Conservation (phyloP, 169 alveolate species). For the Cryptosporidium ryanae region DNA sequence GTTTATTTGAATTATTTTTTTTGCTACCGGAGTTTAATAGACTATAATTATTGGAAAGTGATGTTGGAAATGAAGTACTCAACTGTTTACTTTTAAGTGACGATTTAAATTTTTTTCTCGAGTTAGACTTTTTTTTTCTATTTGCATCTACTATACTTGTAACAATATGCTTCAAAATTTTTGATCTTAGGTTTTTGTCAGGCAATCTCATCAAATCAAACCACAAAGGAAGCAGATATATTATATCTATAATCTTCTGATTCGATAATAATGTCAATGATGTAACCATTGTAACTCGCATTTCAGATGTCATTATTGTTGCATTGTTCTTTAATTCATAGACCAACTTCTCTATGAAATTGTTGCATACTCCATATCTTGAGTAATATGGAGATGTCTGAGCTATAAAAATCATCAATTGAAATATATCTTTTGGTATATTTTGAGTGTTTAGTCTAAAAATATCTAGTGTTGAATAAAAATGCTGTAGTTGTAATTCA, state of each 20-base stretch:
- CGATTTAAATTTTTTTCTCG: not conserved
- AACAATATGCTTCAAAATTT: constrained; percentile 48
- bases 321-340: constrained; percentile 40
- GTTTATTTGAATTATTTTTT: not conserved
- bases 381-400: constrained; percentile 72
- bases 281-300: constrained; percentile 48
- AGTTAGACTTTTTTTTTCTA: constrained; percentile 6
- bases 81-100: constrained; percentile 30
- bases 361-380: constrained; percentile 53
- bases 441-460: constrained; percentile 75
- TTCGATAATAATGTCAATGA: constrained; percentile 49
- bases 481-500: constrained; percentile 74
- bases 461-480: constrained; percentile 73
- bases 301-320: constrained; percentile 47
- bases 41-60: not conserved
- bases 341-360: constrained; percentile 43
- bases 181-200: constrained; percentile 27
- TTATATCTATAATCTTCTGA: constrained; percentile 61
- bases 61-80: constrained; percentile 17
- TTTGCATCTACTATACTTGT: constrained; percentile 36
- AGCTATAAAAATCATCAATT: constrained; percentile 78
- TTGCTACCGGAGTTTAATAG: not conserved
- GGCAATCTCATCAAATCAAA: constrained; percentile 71
- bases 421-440: constrained; percentile 73
- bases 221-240: constrained; percentile 62